phyloP scores from a whole-genome alignment of 202 grass and related monocot species.

The Cymbopogon flexuosus region DNA sequence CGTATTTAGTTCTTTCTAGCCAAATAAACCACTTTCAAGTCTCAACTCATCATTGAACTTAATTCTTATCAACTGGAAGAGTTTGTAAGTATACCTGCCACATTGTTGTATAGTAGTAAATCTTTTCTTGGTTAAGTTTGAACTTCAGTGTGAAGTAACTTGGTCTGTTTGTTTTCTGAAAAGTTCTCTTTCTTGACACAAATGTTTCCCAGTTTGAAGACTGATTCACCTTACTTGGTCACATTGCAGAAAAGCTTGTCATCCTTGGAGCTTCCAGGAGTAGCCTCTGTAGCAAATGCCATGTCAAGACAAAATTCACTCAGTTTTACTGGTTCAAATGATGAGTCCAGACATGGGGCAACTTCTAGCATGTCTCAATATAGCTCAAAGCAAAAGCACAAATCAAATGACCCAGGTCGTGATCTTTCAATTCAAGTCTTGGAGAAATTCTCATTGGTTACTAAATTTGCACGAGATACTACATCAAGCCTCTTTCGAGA shows the following conservation, averaged over 20 bases:
- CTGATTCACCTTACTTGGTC: neutral
- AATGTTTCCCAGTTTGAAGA: conserved; percentile 19
- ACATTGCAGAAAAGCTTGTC: conserved; percentile 85
- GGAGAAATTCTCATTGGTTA: conserved; percentile 97
- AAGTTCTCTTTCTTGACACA: neutral
- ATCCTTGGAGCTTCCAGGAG: conserved; percentile 84
- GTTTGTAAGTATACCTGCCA: neutral
- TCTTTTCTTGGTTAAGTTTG: neutral
- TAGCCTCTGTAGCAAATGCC: conserved; percentile 63
- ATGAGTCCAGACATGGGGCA: conserved; percentile 38
- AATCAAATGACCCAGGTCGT: conserved; percentile 60
- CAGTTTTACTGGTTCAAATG: conserved; percentile 50
- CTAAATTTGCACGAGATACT: conserved; percentile 89
- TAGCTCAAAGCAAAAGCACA: conserved; percentile 56
- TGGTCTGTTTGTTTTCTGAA: neutral
- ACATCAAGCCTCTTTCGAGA: conserved; percentile 83
- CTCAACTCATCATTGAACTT: neutral
- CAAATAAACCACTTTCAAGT: neutral
- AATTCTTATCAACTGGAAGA: conserved; percentile 22
- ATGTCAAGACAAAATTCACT: conserved; percentile 61
- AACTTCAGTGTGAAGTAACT: neutral
- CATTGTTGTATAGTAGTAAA: neutral
- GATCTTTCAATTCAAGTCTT: conserved; percentile 87
- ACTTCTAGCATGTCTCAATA: conserved; percentile 55
- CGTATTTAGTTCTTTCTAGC: conserved; percentile 9